Evolutionary conservation across 2,329 filamentous ascomycete species (phyloP).

Genomic region (Polychaeton citri): DNA sequence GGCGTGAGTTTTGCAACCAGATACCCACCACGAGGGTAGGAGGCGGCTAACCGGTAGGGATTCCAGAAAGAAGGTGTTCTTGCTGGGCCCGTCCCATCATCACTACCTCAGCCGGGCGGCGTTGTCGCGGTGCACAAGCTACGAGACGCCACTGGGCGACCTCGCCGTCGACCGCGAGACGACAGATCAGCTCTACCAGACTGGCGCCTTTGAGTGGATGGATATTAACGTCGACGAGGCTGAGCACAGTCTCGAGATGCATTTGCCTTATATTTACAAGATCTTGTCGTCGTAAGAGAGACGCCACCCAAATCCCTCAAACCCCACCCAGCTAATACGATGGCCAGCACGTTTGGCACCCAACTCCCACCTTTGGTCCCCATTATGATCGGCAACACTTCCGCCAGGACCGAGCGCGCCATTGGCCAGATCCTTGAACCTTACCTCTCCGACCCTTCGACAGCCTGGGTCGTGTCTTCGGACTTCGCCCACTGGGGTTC

Average conservation of each 20-base stretch:
- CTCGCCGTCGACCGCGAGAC: constrained; percentile 50
- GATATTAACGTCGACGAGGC: constrained; percentile 53
- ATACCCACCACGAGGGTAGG: too few species aligned
- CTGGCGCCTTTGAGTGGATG: constrained; percentile 52
- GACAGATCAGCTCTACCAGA: constrained; percentile 37
- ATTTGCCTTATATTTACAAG: constrained; percentile 85
- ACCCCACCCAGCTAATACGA: constrained; percentile 1
- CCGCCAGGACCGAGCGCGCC: constrained; percentile 48
- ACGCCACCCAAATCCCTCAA: not conserved
- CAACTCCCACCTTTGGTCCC: constrained; percentile 66
- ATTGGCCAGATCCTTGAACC: constrained; percentile 61
- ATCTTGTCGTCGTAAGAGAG: constrained; percentile 41
- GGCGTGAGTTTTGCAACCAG: constrained; percentile 39
- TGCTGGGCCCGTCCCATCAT: constrained; percentile 87
- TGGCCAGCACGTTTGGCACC: constrained; percentile 24
- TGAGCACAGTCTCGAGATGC: constrained; percentile 95
- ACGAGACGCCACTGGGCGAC: constrained; percentile 62
- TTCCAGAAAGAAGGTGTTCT: constrained; percentile 66
- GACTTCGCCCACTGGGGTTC: constrained; percentile 96
- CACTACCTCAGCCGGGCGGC: constrained; percentile 67
- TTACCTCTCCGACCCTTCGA: constrained; percentile 61
- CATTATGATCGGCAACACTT: constrained; percentile 70
- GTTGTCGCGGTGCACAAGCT: constrained; percentile 56
- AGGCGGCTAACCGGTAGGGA: not conserved
- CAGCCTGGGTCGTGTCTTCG: constrained; percentile 78